Percentiles rank a stretch among this genome's conserved stretches.
Conservation (phyloP, 2,329 filamentous ascomycete genomes). For the Fusarium chaquense region DNA sequence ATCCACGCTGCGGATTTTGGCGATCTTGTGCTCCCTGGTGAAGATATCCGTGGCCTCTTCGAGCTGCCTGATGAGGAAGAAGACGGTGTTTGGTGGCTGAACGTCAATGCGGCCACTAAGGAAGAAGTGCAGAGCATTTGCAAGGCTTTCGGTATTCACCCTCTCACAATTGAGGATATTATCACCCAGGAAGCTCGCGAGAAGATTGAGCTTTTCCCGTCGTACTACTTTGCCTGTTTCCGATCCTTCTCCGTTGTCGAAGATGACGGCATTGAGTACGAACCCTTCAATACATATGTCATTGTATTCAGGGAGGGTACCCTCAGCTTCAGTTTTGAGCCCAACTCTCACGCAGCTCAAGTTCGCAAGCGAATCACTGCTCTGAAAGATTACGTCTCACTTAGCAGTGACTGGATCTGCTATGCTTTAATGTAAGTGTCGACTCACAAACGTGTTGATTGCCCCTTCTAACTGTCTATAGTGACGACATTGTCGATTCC, state of each 20-base stretch:
- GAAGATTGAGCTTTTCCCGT: conserved; percentile 97
- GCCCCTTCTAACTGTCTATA: conserved; percentile 52
- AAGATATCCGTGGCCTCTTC: conserved; percentile 90
- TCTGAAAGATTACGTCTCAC: conserved; percentile 92
- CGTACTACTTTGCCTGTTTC: conserved; percentile 99
- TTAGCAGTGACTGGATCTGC: conserved; percentile 98
- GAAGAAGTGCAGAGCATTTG: conserved; percentile 90
- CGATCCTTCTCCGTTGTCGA: conserved; percentile 86
- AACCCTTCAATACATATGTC: conserved; percentile 96
- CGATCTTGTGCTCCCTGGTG: conserved; percentile 88
- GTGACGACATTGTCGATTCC: conserved; percentile 96
- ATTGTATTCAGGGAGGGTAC: conserved; percentile 97
- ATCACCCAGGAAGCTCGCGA: conserved; percentile 94
- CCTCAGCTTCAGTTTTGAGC: conserved; percentile 91
- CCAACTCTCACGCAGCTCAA: conserved; percentile 86
- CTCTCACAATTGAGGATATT: conserved; percentile 96
- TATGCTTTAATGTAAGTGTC: conserved; percentile 89
- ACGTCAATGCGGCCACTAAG: conserved; percentile 89
- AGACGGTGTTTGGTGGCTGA: conserved; percentile 98
- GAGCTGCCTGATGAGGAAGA: conserved; percentile 70
- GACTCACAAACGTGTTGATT: no score
- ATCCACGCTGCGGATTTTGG: conserved; percentile 91
- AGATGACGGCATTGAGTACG: conserved; percentile 83
- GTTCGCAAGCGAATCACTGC: conserved; percentile 93
- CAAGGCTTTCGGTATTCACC: conserved; percentile 95